Evolutionary conservation across 805 yeast genomes (phyloP).

Genomic region (Komagataella mondaviorum): DNA sequence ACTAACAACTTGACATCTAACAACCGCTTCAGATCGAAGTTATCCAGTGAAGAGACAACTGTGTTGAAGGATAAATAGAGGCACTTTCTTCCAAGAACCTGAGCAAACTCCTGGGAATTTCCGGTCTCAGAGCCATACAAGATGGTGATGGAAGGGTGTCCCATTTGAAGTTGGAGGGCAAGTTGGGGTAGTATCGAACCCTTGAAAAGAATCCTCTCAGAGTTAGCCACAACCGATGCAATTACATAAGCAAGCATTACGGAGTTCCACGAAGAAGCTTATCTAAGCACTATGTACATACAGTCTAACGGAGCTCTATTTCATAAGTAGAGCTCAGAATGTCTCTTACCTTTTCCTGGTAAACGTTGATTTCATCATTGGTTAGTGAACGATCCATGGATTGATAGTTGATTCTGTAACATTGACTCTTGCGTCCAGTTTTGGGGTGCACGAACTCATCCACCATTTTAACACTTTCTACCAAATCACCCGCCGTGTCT

Average conservation of each 20-base stretch:
- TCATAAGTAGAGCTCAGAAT: constrained; percentile 37
- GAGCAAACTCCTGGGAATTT: constrained; percentile 76
- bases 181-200: background rate
- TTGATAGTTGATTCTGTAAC: constrained; percentile 86
- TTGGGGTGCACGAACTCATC: constrained; percentile 85
- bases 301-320: constrained; percentile 34
- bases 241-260: background rate
- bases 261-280: background rate
- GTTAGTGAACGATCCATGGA: constrained; percentile 91
- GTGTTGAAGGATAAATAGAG: constrained; percentile 39
- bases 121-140: constrained; percentile 92
- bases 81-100: constrained; percentile 39
- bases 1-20: constrained; percentile 33
- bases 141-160: constrained; percentile 28
- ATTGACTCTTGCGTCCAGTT: constrained; percentile 60
- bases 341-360: constrained; percentile 53
- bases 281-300: background rate
- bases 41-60: constrained; percentile 40
- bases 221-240: background rate
- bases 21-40: constrained; percentile 40
- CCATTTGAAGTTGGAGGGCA: background rate
- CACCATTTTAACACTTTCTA: constrained; percentile 68
- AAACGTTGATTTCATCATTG: constrained; percentile 65
- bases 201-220: background rate
- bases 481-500: constrained; percentile 71